A percentile compares a stretch with the other conserved stretches of the same genome.
phyloP scores from a whole-genome alignment of 345 rosid genomes.

The Alliaria petiolata region DNA sequence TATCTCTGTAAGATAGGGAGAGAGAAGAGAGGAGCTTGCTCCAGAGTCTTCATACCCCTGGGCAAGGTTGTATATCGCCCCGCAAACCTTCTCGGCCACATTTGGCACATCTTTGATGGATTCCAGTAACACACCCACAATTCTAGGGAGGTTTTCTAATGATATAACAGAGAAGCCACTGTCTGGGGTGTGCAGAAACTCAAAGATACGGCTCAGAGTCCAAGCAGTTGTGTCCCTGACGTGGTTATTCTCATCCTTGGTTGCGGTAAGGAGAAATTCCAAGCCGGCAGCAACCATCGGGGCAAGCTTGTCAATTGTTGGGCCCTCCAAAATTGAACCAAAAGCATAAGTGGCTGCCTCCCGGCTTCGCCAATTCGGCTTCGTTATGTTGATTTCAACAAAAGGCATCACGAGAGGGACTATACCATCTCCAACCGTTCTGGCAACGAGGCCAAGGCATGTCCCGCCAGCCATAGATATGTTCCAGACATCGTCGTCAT shows the following conservation, averaged over 20 bases:
- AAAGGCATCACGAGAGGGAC: conserved; percentile 95
- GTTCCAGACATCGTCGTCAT: conserved; percentile 84
- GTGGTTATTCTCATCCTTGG: conserved; percentile 80
- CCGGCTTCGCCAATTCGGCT: conserved; percentile 75
- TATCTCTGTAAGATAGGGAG: conserved; percentile 38
- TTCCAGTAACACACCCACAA: conserved; percentile 62
- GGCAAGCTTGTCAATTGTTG: conserved; percentile 62
- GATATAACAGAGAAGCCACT: conserved; percentile 65
- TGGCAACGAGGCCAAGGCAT: conserved; percentile 88
- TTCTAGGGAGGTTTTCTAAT: conserved; percentile 56
- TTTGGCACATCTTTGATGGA: conserved; percentile 75
- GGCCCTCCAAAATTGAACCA: conserved; percentile 95
- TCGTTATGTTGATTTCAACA: conserved; percentile 68
- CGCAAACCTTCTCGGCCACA: conserved; percentile 91
- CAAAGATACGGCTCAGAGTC: conserved; percentile 90
- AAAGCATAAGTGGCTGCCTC: conserved; percentile 97
- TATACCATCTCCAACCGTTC: conserved; percentile 87
- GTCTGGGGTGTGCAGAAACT: conserved; percentile 78
- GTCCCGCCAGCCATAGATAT: conserved; percentile 99
- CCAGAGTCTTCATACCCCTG: conserved; percentile 90
- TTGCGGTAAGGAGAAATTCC: conserved; percentile 72
- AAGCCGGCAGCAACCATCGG: conserved; percentile 80
- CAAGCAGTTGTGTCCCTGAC: conserved; percentile 96
- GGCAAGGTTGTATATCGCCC: conserved; percentile 87
- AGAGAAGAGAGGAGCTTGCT: conserved; percentile 48